Evolutionary conservation across 2,329 filamentous ascomycete genomes (phyloP).

Genomic region (Calonectria pseudoturangicola): DNA sequence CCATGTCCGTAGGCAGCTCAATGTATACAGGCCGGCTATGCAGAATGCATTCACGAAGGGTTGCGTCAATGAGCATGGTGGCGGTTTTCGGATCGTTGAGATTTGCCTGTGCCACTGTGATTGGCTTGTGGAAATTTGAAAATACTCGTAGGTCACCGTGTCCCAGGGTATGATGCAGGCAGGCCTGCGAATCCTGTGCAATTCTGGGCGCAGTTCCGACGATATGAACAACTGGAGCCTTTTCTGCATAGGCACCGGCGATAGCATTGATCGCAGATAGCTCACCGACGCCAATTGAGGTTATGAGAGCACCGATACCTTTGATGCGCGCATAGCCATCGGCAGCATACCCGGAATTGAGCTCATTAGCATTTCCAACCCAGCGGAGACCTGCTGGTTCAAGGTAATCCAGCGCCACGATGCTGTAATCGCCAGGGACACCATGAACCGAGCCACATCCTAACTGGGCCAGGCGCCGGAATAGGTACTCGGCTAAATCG

Average conservation of each 20-base stretch:
- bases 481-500: constrained; percentile 68
- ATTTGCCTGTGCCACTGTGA: constrained; percentile 68
- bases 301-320: constrained; percentile 69
- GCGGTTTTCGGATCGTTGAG: background rate
- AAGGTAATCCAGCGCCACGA: constrained; percentile 61
- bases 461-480: constrained; percentile 74
- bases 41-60: constrained; percentile 4
- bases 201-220: constrained; percentile 69
- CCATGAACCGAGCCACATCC: constrained; percentile 74
- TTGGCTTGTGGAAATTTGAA: constrained; percentile 66
- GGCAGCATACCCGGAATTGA: constrained; percentile 74
- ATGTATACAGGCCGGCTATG: constrained; percentile 37
- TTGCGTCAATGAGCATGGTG: constrained; percentile 16
- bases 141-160: constrained; percentile 72
- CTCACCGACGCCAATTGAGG: constrained; percentile 77
- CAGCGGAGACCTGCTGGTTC: constrained; percentile 60
- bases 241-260: constrained; percentile 75
- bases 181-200: constrained; percentile 63
- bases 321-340: constrained; percentile 75
- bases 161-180: constrained; percentile 73
- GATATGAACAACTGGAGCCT: constrained; percentile 73
- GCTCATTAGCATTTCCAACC: constrained; percentile 74
- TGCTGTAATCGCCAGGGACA: constrained; percentile 66
- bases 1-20: constrained; percentile 32
- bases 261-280: constrained; percentile 75